Percentiles rank a stretch among this genome's conserved stretches.
Evolutionary conservation across 148 eudicot genomes (phyloP).

Genomic region (Polygonum aviculare): DNA sequence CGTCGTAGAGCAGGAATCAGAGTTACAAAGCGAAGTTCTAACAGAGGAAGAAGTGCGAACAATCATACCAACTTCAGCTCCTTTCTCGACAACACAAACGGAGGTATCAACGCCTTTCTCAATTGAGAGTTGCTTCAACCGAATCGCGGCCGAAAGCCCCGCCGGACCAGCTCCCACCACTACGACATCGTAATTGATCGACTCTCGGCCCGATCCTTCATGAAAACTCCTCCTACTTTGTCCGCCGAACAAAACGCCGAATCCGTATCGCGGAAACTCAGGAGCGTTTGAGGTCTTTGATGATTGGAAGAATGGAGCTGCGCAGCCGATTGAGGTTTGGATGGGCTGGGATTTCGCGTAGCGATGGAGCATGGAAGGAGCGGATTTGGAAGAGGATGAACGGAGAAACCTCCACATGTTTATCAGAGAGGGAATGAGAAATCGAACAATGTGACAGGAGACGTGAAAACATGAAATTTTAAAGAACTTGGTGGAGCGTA

Average conservation of each 20-base stretch:
- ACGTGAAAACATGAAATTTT: background rate
- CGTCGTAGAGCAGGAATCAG: background rate
- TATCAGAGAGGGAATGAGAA: background rate
- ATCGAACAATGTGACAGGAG: background rate
- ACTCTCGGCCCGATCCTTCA: slow-evolving; percentile 41
- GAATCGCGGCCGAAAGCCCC: slow-evolving; percentile 86
- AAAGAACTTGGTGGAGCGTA: background rate
- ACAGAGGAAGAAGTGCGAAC: background rate
- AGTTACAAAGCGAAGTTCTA: background rate
- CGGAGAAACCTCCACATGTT: slow-evolving; percentile 23
- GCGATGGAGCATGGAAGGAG: slow-evolving; percentile 8
- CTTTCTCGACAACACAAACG: slow-evolving; percentile 95
- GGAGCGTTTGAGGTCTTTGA: slow-evolving; percentile 6
- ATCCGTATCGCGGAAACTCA: slow-evolving; percentile 6
- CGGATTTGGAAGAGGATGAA: slow-evolving; percentile 18
- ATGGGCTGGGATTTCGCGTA: slow-evolving; percentile 4
- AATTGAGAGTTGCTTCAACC: slow-evolving; percentile 63
- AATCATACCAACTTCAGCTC: slow-evolving; percentile 77
- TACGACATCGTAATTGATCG: slow-evolving; percentile 71
- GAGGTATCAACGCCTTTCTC: slow-evolving; percentile 66
- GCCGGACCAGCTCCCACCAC: slow-evolving; percentile 97
- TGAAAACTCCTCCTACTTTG: slow-evolving; percentile 30
- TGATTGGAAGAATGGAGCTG: background rate
- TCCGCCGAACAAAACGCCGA: slow-evolving; percentile 19
- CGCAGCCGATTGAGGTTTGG: background rate